Conservation (phyloP, 495 filamentous ascomycete species). For the Penicillium manginii region DNA sequence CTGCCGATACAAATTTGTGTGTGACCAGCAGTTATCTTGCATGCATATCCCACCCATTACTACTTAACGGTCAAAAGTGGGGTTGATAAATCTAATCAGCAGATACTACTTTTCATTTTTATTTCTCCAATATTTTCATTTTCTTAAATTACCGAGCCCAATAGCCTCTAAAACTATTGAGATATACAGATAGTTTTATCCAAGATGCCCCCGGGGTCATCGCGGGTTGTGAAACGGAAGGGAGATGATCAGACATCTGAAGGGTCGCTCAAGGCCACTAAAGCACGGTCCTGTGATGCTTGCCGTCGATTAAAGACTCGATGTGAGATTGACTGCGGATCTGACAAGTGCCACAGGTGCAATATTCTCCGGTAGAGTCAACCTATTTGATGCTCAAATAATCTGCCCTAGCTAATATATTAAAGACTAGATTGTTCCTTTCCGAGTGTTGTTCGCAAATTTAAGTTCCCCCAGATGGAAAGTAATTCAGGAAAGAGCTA, state of each 20-base stretch:
- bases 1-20: too few species aligned
- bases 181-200: background rate
- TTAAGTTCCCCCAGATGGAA: background rate
- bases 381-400: background rate
- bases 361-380: background rate
- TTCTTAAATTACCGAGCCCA: too few species aligned
- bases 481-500: background rate
- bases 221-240: background rate
- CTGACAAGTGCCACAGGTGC: conserved; percentile 2
- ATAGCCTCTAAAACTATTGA: too few species aligned
- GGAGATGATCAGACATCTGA: background rate
- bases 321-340: background rate
- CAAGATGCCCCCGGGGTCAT: background rate
- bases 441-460: background rate
- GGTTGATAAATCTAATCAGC: background rate
- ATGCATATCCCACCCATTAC: too few species aligned
- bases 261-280: background rate
- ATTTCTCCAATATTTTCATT: too few species aligned
- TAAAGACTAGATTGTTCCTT: background rate
- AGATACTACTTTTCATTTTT: too few species aligned
- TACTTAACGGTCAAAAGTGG: background rate
- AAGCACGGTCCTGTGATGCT: background rate
- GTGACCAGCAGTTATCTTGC: too few species aligned
- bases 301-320: background rate
- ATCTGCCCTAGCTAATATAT: background rate